phyloP scores from a whole-genome alignment of 2,329 filamentous ascomycete genomes.

The Cytospora mali region DNA sequence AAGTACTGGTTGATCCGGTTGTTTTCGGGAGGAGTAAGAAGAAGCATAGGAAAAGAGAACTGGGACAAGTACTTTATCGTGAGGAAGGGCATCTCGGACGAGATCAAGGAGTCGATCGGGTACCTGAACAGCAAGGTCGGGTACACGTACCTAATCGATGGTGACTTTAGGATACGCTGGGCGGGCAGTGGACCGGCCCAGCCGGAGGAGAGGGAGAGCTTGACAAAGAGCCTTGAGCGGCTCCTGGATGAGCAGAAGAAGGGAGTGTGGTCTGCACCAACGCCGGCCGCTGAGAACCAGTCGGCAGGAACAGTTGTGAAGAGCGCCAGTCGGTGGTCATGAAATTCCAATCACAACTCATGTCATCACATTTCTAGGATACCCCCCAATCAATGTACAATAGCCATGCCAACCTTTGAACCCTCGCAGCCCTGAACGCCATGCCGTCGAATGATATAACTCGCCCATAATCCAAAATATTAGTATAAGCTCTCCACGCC shows the following conservation, averaged over 20 bases:
- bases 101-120: conserved; percentile 65
- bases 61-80: conserved; percentile 67
- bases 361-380: conserved; percentile 24
- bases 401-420: conserved; percentile 12
- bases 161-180: conserved; percentile 89
- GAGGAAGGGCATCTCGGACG: conserved; percentile 58
- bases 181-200: conserved; percentile 77
- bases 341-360: not conserved
- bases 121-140: conserved; percentile 89
- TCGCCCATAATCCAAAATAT: conserved; percentile 5
- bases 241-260: conserved; percentile 61
- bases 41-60: conserved; percentile 51
- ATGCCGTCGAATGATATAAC: conserved; percentile 22
- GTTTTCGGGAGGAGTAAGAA: conserved; percentile 58
- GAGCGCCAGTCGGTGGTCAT: conserved; percentile 6
- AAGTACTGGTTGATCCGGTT: conserved; percentile 61
- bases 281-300: conserved; percentile 3
- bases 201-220: conserved; percentile 65
- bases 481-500: not conserved
- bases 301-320: conserved; percentile 1
- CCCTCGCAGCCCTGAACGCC: conserved; percentile 21
- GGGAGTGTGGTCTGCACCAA: conserved; percentile 29
- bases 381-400: conserved; percentile 27
- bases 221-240: conserved; percentile 66
- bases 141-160: conserved; percentile 89